phyloP scores from a whole-genome alignment of 2,329 filamentous ascomycete genomes.

The Cercospora nicotianae region DNA sequence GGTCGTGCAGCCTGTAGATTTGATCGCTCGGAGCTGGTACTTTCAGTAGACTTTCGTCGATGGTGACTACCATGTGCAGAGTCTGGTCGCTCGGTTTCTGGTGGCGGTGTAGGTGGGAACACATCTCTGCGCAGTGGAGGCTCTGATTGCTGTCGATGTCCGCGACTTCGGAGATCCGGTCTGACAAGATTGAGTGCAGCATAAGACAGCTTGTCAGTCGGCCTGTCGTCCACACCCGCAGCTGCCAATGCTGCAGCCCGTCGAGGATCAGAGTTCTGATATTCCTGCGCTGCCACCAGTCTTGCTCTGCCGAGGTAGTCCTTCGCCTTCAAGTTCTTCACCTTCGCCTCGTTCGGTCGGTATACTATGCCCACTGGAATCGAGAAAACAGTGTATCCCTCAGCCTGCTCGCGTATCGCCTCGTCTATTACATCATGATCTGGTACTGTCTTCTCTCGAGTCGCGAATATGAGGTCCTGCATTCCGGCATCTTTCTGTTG shows the following conservation, averaged over 20 bases:
- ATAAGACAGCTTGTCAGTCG: slow-evolving; percentile 81
- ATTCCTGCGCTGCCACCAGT: slow-evolving; percentile 67
- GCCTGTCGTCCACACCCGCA: slow-evolving; percentile 72
- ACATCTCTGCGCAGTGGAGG: slow-evolving; percentile 75
- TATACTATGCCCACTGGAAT: slow-evolving; percentile 96
- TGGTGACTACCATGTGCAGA: slow-evolving; percentile 24
- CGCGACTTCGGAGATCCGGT: slow-evolving; percentile 72
- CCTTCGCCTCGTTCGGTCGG: slow-evolving; percentile 93
- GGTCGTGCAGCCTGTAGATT: slow-evolving; percentile 42
- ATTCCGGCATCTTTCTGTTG: slow-evolving; percentile 88
- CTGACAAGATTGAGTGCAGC: slow-evolving; percentile 92
- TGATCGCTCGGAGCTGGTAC: slow-evolving; percentile 48
- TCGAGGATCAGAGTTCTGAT: slow-evolving; percentile 31
- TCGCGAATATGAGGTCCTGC: slow-evolving; percentile 85
- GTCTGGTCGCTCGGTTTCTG: slow-evolving; percentile 66
- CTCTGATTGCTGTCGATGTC: slow-evolving; percentile 74
- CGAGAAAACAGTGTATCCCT: slow-evolving; percentile 98
- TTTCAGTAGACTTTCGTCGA: slow-evolving; percentile 41
- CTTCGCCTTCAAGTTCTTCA: slow-evolving; percentile 96
- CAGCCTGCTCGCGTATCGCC: slow-evolving; percentile 87
- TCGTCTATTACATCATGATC: slow-evolving; percentile 99
- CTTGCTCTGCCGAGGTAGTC: slow-evolving; percentile 97
- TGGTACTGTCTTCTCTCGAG: slow-evolving; percentile 92
- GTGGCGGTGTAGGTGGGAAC: slow-evolving; percentile 97
- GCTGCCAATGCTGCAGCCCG: slow-evolving; percentile 40